These are phyloP conservation scores for Macrocystidia cucumis DNA, from an alignment of 1,284 basidiomycete species.

Conservation along the genomic window DNA sequence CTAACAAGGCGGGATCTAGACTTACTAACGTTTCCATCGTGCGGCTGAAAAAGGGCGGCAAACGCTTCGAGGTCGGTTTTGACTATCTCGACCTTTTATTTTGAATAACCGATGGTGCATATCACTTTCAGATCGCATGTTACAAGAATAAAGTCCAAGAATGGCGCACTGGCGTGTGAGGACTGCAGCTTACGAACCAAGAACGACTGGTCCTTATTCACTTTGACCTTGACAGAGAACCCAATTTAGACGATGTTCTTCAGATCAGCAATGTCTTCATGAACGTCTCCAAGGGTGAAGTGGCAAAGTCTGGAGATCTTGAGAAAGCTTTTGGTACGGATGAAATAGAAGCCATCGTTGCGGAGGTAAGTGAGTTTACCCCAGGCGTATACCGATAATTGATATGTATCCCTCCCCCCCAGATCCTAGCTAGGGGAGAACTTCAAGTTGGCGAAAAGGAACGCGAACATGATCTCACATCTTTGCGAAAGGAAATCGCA, in stretches of 20 bases:
- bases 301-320: slow-evolving; percentile 85
- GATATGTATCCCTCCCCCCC: slow-evolving; percentile 1
- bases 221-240: slow-evolving; percentile 53
- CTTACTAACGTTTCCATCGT: slow-evolving; percentile 97
- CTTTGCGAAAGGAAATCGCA: slow-evolving; percentile 88
- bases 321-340: slow-evolving; percentile 86
- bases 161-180: slow-evolving; percentile 87
- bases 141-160: slow-evolving; percentile 99
- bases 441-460: slow-evolving; percentile 98
- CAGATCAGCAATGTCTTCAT: slow-evolving; percentile 96
- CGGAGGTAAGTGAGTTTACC: slow-evolving; percentile 50
- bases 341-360: slow-evolving; percentile 68
- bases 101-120: background rate
- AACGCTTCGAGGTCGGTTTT: slow-evolving; percentile 82
- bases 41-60: slow-evolving; percentile 92
- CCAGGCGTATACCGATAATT: background rate
- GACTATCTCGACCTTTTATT: background rate
- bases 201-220: slow-evolving; percentile 4
- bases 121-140: slow-evolving; percentile 78
- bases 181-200: no score
- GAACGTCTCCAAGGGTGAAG: slow-evolving; percentile 95
- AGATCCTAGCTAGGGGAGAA: slow-evolving; percentile 96
- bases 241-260: slow-evolving; percentile 90
- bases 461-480: slow-evolving; percentile 80
- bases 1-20: slow-evolving; percentile 31